These are phyloP conservation scores for Inga leiocalycina DNA, from an alignment of 306 rosid genomes.

Conservation along the genomic window DNA sequence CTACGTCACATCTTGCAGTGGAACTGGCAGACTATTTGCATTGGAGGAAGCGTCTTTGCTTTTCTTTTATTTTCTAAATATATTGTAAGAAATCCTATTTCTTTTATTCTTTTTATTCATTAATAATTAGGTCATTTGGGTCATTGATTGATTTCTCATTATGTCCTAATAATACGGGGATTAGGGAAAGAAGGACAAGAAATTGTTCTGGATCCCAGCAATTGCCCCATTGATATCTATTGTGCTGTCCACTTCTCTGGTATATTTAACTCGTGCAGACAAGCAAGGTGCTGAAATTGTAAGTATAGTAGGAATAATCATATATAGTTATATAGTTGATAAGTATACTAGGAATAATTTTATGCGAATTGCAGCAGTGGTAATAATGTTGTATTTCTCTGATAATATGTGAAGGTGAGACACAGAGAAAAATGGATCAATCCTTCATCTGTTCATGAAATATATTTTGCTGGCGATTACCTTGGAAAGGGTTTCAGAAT, in stretches of 20 bases:
- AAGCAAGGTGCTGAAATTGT: constrained; percentile 86
- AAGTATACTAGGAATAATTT: background rate
- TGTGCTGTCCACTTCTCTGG: constrained; percentile 78
- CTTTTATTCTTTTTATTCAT: background rate
- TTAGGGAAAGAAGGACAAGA: constrained; percentile 88
- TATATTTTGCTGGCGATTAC: constrained; percentile 70
- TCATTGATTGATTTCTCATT: constrained; percentile 35
- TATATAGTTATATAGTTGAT: constrained; percentile 21
- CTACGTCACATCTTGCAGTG: constrained; percentile 61
- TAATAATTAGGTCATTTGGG: background rate
- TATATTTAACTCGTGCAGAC: constrained; percentile 89
- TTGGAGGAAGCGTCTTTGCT: constrained; percentile 67
- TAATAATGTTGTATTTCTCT: background rate
- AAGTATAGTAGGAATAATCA: constrained; percentile 32
- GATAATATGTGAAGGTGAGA: constrained; percentile 64
- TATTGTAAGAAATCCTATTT: constrained; percentile 59
- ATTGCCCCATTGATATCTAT: constrained; percentile 90
- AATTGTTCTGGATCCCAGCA: constrained; percentile 92
- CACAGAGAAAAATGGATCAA: constrained; percentile 81
- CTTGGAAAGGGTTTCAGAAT: constrained; percentile 76
- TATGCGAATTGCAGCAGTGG: background rate
- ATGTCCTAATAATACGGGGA: constrained; percentile 32
- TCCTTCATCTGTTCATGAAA: constrained; percentile 71
- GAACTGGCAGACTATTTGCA: constrained; percentile 91
- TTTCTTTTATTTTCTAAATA: constrained; percentile 74